A percentile compares a stretch with the other conserved stretches of the same genome.
These are phyloP conservation scores for Selaginella tamariscina DNA, from an alignment of 75 land plant genomes.

Conservation along the genomic window DNA sequence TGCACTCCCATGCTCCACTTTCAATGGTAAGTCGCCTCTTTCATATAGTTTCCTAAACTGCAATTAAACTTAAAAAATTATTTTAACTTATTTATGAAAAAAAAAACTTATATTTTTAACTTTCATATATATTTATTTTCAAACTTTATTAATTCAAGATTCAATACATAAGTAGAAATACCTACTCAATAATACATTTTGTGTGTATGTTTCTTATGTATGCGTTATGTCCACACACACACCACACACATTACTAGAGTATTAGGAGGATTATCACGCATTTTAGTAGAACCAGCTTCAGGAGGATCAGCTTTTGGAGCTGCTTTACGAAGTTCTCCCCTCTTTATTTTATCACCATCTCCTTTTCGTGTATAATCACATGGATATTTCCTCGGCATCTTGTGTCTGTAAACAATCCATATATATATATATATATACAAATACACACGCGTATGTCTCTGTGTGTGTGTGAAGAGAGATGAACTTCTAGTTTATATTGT, in stretches of 20 bases:
- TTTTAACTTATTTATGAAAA: background rate
- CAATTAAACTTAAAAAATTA: background rate
- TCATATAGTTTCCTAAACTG: constrained; percentile 37
- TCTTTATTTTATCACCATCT: constrained; percentile 29
- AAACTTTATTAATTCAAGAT: no score
- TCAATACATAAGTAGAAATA: no score
- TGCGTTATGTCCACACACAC: no score
- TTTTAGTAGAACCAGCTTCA: constrained; percentile 21
- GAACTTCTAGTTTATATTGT: no score
- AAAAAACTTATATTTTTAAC: no score
- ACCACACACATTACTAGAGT: constrained; percentile 15
- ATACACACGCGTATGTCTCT: no score
- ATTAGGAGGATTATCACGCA: constrained; percentile 36
- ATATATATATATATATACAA: no score
- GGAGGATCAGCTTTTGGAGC: constrained; percentile 27
- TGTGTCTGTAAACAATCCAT: constrained; percentile 17
- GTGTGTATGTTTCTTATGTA: no score
- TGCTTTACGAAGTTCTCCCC: constrained; percentile 20
- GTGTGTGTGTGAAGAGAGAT: no score
- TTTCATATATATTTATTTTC: no score
- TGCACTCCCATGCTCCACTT: constrained; percentile 19
- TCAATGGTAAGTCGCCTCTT: constrained; percentile 31
- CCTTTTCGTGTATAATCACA: constrained; percentile 29
- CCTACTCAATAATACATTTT: no score
- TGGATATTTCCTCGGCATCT: constrained; percentile 26